Percentiles rank a stretch among this genome's conserved stretches.
phyloP scores from a whole-genome alignment of 139 green algal genomes.

The Coccomyxa sp. region DNA sequence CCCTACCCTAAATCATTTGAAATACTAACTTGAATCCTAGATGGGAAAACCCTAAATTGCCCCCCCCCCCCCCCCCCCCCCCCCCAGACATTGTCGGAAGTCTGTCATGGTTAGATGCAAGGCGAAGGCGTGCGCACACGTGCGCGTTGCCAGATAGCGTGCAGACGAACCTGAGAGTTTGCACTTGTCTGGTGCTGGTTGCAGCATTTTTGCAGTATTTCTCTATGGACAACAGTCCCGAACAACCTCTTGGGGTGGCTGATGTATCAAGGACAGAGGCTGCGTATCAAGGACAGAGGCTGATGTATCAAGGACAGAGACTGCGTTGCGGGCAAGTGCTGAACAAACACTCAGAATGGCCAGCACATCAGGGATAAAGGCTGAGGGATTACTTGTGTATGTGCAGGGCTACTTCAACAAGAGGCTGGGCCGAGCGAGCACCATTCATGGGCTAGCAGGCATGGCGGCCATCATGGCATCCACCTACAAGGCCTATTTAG shows the following conservation, averaged over 20 bases:
- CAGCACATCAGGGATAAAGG: neutral
- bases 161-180: too few species aligned
- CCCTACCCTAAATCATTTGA: neutral
- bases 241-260: too few species aligned
- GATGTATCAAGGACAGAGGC: neutral
- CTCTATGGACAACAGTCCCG: too few species aligned
- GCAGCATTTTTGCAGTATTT: too few species aligned
- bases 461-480: constrained; percentile 86
- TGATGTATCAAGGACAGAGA: neutral
- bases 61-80: too few species aligned
- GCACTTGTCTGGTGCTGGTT: too few species aligned
- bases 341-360: neutral
- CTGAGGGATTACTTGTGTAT: neutral
- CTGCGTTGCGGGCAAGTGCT: neutral
- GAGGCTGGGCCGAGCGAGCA: constrained; percentile 66
- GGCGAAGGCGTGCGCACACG: too few species aligned
- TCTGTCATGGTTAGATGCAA: neutral
- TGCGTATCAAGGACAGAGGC: neutral
- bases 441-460: constrained; percentile 89
- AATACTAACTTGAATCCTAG: neutral
- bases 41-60: neutral
- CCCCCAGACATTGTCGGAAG: neutral
- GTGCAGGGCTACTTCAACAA: constrained; percentile 53
- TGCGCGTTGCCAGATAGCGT: too few species aligned
- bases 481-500: constrained; percentile 87